These are phyloP conservation scores for Trichosporon sp. DNA, from an alignment of 1,284 basidiomycete genomes.

Conservation along the genomic window DNA sequence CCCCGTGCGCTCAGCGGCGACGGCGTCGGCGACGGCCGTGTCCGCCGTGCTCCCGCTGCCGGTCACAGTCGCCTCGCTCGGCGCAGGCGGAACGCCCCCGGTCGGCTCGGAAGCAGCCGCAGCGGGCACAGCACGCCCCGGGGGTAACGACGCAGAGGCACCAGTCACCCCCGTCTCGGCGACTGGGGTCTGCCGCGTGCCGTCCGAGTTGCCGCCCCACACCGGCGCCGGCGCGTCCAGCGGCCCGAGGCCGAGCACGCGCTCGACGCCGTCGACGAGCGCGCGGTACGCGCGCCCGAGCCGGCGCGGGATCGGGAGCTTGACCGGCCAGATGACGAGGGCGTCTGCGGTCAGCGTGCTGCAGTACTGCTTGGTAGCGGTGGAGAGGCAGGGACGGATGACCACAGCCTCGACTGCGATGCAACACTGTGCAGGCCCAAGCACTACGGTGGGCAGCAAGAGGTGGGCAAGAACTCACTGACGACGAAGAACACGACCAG, in stretches of 20 bases:
- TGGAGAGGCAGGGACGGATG: no score
- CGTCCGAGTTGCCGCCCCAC: constrained; percentile 3
- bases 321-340: constrained; percentile 18
- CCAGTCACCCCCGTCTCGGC: neutral
- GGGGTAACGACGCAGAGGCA: neutral
- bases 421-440: neutral
- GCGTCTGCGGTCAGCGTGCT: constrained; percentile 9
- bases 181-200: neutral
- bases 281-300: neutral
- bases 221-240: neutral
- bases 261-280: neutral
- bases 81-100: neutral
- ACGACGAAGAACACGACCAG: constrained; percentile 69
- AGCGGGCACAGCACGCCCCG: neutral
- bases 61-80: neutral
- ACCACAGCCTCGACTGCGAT: no score
- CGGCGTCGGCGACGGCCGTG: neutral
- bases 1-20: no score
- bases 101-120: neutral
- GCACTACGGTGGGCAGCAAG: neutral
- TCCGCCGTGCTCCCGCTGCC: neutral
- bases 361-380: no score
- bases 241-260: neutral
- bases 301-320: constrained; percentile 9
- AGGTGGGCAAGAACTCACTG: constrained; percentile 53